These are phyloP conservation scores for Dryas octopetala DNA, from an alignment of 306 rosid species.

Conservation along the genomic window DNA sequence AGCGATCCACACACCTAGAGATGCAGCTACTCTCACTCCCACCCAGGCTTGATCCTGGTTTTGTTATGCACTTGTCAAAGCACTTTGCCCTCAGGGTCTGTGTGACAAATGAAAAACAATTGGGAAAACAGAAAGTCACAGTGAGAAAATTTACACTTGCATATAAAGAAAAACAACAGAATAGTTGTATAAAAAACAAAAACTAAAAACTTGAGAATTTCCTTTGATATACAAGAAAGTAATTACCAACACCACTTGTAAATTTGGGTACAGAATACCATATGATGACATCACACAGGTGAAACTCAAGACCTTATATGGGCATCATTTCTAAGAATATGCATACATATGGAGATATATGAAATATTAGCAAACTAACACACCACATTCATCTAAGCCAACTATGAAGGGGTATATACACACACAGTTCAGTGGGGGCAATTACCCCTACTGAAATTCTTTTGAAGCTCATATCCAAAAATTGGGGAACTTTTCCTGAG, in stretches of 20 bases:
- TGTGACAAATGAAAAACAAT: constrained; percentile 16
- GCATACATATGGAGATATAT: background rate
- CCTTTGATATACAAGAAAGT: background rate
- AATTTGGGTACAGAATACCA: background rate
- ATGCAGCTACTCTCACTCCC: constrained; percentile 88
- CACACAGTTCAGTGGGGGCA: background rate
- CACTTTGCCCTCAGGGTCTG: constrained; percentile 88
- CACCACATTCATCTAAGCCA: background rate
- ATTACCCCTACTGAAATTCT: background rate
- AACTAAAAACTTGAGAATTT: background rate
- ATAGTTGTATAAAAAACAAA: background rate
- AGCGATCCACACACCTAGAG: constrained; percentile 94
- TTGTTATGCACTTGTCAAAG: constrained; percentile 86
- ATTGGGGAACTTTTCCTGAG: background rate
- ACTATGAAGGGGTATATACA: background rate
- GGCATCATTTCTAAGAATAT: background rate
- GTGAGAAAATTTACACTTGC: background rate
- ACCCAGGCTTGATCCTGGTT: constrained; percentile 88
- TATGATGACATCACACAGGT: background rate
- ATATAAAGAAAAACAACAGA: background rate
- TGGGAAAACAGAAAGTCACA: background rate
- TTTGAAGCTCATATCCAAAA: background rate
- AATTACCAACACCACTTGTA: background rate
- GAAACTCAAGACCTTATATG: background rate
- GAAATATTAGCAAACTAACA: background rate